Evolutionary conservation across 2,329 filamentous ascomycete species (phyloP), one percentile per base, ranked within the genome.

Genomic region (Parastagonospora nodorum): DNA sequence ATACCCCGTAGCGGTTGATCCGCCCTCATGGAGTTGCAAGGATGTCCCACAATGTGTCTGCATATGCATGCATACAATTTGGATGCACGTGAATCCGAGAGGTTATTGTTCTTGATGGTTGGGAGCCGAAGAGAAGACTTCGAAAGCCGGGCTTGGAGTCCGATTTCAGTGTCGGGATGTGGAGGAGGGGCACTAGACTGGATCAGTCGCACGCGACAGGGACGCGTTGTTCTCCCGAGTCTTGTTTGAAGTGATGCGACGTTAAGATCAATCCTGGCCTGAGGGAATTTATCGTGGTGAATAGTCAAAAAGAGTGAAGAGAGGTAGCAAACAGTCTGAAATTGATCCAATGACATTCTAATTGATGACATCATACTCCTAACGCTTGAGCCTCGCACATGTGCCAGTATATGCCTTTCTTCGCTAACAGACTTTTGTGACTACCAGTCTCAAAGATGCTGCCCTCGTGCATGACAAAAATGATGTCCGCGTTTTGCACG

Each of bases 401-500:
- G 12, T 58, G 54, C 29, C 52, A 61, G 16, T 64, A 64, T 2
- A 50, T 27, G 3, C 57, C 57, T 15, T 50, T 56, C 29, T 36
- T 31, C 7, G 49, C 27, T n/a, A 62, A 8, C 10, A 64, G 42
- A 8, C 55, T 53, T 19, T 32, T 14, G 41, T 64, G 60, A 19
- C 64, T 71, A 0, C 75, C 75, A 24, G 47, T 44, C 55, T 77
- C 75, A 11, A 66, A 69, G 16, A 77, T 67, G 32, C 57, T 66
- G 0, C 76, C 76, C 31, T 71, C 57, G 7, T 69, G 57, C 39
- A 78, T 57, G 2, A 78, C 75, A 50, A 72, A 75, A n/a, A 78
- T 77, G 3, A 64, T 45, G 53, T 75, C 70, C 2, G 73, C 73
- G 39, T 73, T 59, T 35, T 65, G 57, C 11, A 77, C 66, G 2